Evolutionary conservation across 805 yeast genomes (phyloP), one percentile per base, ranked within the genome.

Genomic region (Candida fluviatilis): DNA sequence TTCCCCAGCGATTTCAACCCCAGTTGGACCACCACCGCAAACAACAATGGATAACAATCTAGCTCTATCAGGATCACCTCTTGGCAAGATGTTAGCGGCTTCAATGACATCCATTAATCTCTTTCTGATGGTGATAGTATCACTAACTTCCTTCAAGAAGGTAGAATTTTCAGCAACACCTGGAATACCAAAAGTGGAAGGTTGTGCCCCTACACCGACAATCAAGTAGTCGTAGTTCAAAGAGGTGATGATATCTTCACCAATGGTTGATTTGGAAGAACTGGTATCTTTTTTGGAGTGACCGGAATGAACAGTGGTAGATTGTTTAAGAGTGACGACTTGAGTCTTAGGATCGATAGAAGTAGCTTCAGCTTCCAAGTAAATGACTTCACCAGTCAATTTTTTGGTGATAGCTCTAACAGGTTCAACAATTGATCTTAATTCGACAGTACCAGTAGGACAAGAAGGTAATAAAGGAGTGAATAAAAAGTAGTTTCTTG

Each of bases 21-120:
- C 98, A 31, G 98, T 90, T 60, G 98, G 97, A 48, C 98, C 98
- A 66, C 97, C 98, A 55, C 98, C 98, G 50, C 93, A 95, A 46
- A 91, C 95, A 46, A 91, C 91, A 52, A 89, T 82, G 46, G 82
- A 84, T 59, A 90, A 75, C 53, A 91, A 75, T 62, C 95, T 79
- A 66, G 80, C 77, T 66, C 97, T 80, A 60, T 86, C 95, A 15
- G 81, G 80, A 50, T 79, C 86, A 38, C 70, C 81, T 50, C 75
- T 76, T 41, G 93, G 86, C 51, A 89, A 75, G 48, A 83, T 70
- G 51, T 84, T 79, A 31, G 97, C 96, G 46, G 88, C 84, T 70
- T 91, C 96, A 54, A 90, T 81, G 52, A 84, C 77, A 59, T 86
- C 87, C 83, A 89, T 85, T 46, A 90, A 73, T 50, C 84, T 80